Evolutionary conservation across 768 basidiomycete genomes (phyloP).

Genomic region (Agaricus bisporus): DNA sequence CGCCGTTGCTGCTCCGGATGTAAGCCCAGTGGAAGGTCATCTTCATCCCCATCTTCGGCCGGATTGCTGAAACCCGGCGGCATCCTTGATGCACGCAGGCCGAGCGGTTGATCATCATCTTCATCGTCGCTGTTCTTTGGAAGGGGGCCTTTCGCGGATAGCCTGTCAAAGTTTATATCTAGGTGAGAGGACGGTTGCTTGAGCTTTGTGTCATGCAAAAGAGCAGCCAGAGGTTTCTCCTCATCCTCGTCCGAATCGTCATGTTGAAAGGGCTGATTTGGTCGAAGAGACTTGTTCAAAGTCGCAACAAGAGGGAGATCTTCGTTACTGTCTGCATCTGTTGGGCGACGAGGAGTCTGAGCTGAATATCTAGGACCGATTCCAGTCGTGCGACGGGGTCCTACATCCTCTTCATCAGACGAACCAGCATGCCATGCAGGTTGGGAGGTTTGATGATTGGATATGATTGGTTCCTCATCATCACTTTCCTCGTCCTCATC

Average conservation of each 20-base stretch:
- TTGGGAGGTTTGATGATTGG: constrained; percentile 12
- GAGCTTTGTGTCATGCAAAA: constrained; percentile 43
- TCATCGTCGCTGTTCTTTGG: constrained; percentile 32
- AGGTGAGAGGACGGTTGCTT: constrained; percentile 22
- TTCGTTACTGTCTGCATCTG: constrained; percentile 64
- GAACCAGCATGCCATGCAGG: constrained; percentile 44
- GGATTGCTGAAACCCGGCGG: constrained; percentile 13
- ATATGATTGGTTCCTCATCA: constrained; percentile 17
- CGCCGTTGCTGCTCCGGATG: constrained; percentile 78
- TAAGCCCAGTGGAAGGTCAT: constrained; percentile 63
- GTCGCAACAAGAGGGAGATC: constrained; percentile 72
- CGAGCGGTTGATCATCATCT: constrained; percentile 70
- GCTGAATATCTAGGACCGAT: constrained; percentile 47
- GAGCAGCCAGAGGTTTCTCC: constrained; percentile 61
- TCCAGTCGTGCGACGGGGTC: constrained; percentile 52
- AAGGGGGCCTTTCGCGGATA: constrained; percentile 5
- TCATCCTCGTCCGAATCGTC: constrained; percentile 44
- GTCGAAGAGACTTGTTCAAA: constrained; percentile 44
- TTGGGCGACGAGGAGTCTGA: constrained; percentile 13
- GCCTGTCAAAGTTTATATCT: constrained; percentile 34
- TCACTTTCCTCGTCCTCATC: constrained; percentile 49
- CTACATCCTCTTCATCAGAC: constrained; percentile 60
- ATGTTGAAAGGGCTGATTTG: constrained; percentile 15
- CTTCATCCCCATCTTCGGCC: constrained; percentile 42
- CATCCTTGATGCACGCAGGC: constrained; percentile 54